Evolutionary conservation across 2,329 filamentous ascomycete genomes (phyloP), one percentile per base, ranked within the genome.

Genomic region (Emergomyces africanus): DNA sequence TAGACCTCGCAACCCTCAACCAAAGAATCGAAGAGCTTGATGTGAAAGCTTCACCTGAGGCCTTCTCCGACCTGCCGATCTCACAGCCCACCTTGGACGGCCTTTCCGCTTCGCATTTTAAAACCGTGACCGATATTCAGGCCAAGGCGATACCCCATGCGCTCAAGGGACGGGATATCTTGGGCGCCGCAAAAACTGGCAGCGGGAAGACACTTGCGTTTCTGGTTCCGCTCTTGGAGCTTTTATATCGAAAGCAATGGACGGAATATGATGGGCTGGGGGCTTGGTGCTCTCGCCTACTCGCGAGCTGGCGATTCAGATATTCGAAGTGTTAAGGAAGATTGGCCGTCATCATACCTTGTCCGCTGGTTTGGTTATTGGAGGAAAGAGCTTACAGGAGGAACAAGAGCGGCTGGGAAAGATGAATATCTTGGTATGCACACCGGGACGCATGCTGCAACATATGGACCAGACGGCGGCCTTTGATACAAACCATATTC

Each of bases 391-490:
- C 70, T 70, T 96, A 67, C 86, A 88, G 69, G 91, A 96, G 69
- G 86, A 99, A 75, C 85, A 89, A 28, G 89, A 95, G 66, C 82
- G 91, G 39, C 71, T 99, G 61, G 83, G 84, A 2, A 83, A 90
- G 64, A 97, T 99, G 92, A 99, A 97, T 70, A 97, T 99, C 54
- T 76, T 99, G 30, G 90, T 99, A 10, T 95, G 91, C 68, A 99
- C 94, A 1, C 94, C 94, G 0, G 94, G 94, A 1, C 84, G 94
- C 41, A 95, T 99, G 81, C 76, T 97, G 66, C 94, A 99, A 74
- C 94, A 99, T 72, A 79, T 99, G 68, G 92, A 95, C 68, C 91
- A 96, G 77, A 97, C 92, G 0, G 89, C 90, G 0, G 85, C 87
- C 20, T 88, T 99, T 69, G 90, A 92, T 64, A 88, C 92, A 63